Conservation (phyloP, 2,329 filamentous ascomycete species). For the Drechmeria coniospora region DNA sequence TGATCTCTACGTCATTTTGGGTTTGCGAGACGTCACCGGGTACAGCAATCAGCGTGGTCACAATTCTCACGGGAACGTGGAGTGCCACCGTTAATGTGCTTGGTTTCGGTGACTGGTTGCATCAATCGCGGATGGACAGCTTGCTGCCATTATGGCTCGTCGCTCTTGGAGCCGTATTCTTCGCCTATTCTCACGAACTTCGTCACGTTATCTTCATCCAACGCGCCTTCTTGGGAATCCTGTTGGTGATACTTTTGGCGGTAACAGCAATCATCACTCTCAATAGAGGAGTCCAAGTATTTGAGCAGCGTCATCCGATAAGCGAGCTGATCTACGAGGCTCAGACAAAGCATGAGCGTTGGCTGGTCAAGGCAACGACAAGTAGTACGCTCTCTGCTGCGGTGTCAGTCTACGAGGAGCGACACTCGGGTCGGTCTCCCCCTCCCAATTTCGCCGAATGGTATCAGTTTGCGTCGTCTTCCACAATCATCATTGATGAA, state of each 20-base stretch:
- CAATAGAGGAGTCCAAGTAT: conserved; percentile 14
- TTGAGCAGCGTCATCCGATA: conserved; percentile 26
- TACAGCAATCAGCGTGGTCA: conserved; percentile 25
- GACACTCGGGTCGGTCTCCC: conserved; percentile 49
- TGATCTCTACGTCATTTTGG: conserved; percentile 29
- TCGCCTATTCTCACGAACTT: conserved; percentile 27
- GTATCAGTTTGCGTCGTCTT: conserved; percentile 66
- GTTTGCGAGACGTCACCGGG: conserved; percentile 30
- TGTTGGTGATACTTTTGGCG: conserved; percentile 22
- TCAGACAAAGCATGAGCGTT: conserved; percentile 31
- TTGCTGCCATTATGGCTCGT: conserved; percentile 24
- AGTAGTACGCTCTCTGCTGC: conserved; percentile 33
- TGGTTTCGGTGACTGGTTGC: conserved; percentile 29
- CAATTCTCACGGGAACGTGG: conserved; percentile 25
- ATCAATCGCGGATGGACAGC: conserved; percentile 19
- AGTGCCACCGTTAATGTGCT: conserved; percentile 20
- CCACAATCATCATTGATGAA: conserved; percentile 64
- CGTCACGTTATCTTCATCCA: conserved; percentile 26
- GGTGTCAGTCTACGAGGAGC: conserved; percentile 31
- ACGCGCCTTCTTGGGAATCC: conserved; percentile 22
- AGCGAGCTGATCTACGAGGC: conserved; percentile 32
- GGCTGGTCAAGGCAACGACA: conserved; percentile 29
- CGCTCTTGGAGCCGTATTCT: conserved; percentile 24
- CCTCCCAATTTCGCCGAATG: conserved; percentile 74
- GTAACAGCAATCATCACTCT: conserved; percentile 21